Evolutionary conservation across 495 filamentous ascomycete species (phyloP).

Genomic region (Aspergillus coremiiformis): DNA sequence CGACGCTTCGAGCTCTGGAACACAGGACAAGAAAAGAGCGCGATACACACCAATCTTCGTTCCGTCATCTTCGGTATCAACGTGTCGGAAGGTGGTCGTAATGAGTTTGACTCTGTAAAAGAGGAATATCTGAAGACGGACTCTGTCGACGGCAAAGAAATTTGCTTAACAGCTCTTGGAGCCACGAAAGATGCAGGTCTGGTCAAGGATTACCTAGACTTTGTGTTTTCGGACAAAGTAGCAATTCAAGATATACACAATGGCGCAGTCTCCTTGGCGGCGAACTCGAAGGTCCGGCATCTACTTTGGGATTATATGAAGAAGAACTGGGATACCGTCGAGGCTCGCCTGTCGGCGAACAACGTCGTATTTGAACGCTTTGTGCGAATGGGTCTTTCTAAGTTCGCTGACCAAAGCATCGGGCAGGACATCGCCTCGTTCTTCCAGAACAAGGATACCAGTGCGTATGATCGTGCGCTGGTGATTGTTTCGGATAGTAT

Average conservation of each 20-base stretch:
- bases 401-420: slow-evolving; percentile 64
- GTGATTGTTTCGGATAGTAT: slow-evolving; percentile 76
- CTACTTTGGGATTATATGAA: slow-evolving; percentile 79
- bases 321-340: slow-evolving; percentile 64
- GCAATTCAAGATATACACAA: slow-evolving; percentile 80
- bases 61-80: slow-evolving; percentile 70
- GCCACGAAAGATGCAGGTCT: slow-evolving; percentile 62
- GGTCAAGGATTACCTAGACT: slow-evolving; percentile 62
- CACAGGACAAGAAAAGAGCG: slow-evolving; percentile 53
- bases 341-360: slow-evolving; percentile 63
- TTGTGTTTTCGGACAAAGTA: slow-evolving; percentile 72
- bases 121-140: slow-evolving; percentile 73
- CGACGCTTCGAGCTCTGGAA: slow-evolving; percentile 68
- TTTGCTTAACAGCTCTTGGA: slow-evolving; percentile 68
- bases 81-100: slow-evolving; percentile 57
- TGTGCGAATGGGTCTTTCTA: slow-evolving; percentile 64
- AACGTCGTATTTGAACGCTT: slow-evolving; percentile 84
- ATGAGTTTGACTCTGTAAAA: slow-evolving; percentile 67
- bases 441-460: slow-evolving; percentile 74
- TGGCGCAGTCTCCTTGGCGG: slow-evolving; percentile 61
- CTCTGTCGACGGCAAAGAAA: slow-evolving; percentile 84
- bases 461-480: slow-evolving; percentile 70
- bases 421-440: slow-evolving; percentile 73
- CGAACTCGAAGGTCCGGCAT: slow-evolving; percentile 60
- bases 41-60: slow-evolving; percentile 75